Base-by-base conservation (phyloP, 192 early-diverging fungal species). In the Coemansia aciculifera region DNA sequence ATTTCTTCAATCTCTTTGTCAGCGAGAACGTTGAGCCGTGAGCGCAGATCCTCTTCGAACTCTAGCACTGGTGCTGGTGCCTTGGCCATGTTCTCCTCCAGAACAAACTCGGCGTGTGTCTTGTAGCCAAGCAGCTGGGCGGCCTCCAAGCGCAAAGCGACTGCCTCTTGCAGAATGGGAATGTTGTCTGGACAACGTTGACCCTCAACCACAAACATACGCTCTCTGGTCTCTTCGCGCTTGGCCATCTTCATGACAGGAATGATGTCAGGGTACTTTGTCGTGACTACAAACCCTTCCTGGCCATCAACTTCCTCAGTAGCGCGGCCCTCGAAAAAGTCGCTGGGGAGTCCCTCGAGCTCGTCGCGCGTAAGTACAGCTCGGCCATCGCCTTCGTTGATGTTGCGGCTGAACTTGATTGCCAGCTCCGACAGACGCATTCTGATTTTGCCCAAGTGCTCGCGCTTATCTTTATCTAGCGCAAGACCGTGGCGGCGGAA, bases 41-140 rank as follows among this genome's bases (percentile, higher is more conserved):
- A 38, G 32, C 79, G 79, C 67, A 95, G 80, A 19, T 87, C 85
- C 4, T 82, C 57, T 67, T 93, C 82, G 74, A 95, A 93, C 64
- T 85, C 78, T 24, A 85, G 49, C 13, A 92, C 93, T 1, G 64
- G 77, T 59, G 85, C 76, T 3, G 89, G 86, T 3, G 73, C 77
- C 73, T 94, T 92, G 56, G 94, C 92, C 94, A 95, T 95, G 59
- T 89, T 89, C 48, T 86, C 84, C 64, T 94, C 90, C n/a, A 94
- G 79, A 15, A 86, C 79, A 67, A 84, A 93, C 29, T 84, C 84
- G 12, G 91, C 90, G 68, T 95, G 92, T 23, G 79, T 87, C 48
- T 74, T 69, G 77, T 89, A 94, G 5, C 92, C 93, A 4, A 93
- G 73, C 52, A 95, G 67, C 56, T 74, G 68, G 23, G 87, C 83